Percentiles rank a stretch among this genome's conserved stretches.
Conservation (phyloP, 108 stramenopile species). For the Ochromonas danica region DNA sequence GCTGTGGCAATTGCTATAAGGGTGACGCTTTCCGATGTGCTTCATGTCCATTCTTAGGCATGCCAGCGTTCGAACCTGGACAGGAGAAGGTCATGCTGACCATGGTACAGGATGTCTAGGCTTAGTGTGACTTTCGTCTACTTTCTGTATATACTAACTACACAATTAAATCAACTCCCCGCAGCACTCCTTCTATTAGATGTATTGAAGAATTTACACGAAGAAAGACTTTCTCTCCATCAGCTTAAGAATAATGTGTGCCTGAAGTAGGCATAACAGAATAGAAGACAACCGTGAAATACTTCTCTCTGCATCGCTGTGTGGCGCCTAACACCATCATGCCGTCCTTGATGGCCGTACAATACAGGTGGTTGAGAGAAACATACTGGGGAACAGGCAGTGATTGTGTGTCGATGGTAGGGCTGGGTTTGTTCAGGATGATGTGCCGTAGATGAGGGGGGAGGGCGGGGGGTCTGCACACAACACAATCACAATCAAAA, state of each 20-base stretch:
- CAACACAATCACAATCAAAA: conserved; percentile 9
- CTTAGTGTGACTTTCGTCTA: no score
- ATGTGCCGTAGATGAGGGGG: conserved; percentile 98
- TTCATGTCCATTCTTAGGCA: conserved; percentile 87
- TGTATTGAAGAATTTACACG: not conserved
- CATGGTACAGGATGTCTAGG: no score
- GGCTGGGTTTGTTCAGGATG: conserved; percentile 90
- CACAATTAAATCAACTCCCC: no score
- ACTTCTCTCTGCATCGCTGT: conserved; percentile 90
- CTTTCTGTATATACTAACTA: no score
- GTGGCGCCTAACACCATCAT: conserved; percentile 99
- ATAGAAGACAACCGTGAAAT: conserved; percentile 95
- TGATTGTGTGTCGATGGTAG: conserved; percentile 62
- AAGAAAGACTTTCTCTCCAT: not conserved
- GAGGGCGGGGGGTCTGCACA: conserved; percentile 80
- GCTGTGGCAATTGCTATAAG: conserved; percentile 92
- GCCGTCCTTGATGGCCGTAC: conserved; percentile 97
- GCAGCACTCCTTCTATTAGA: not conserved
- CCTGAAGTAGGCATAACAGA: conserved; percentile 44
- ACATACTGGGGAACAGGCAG: conserved; percentile 96
- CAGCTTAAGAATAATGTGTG: not conserved
- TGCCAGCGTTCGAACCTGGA: conserved; percentile 92
- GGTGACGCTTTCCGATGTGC: conserved; percentile 99
- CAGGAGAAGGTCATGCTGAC: conserved; percentile 92
- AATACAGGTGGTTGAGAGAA: conserved; percentile 96